Conservation (phyloP, 345 rosid species). For the Hypericum perforatum region DNA sequence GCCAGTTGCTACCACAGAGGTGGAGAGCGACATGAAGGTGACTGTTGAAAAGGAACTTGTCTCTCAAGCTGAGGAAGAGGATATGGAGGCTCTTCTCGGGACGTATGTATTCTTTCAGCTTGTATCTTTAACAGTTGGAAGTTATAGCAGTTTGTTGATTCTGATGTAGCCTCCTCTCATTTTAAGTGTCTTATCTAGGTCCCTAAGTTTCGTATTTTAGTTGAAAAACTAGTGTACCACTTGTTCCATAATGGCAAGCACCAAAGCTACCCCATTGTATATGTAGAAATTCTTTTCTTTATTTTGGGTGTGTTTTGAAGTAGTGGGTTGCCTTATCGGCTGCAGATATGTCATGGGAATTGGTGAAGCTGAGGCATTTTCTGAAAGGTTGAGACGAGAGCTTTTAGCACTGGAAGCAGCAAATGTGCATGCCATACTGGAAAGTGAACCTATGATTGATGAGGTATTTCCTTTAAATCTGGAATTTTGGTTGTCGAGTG, state of each 20-base stretch:
- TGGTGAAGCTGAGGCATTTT: conserved; percentile 97
- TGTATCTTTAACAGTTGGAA: conserved; percentile 5
- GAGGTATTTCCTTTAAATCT: conserved; percentile 41
- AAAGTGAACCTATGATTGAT: conserved; percentile 87
- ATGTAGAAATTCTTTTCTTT: not conserved
- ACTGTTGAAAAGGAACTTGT: conserved; percentile 92
- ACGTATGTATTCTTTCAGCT: conserved; percentile 47
- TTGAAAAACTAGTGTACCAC: too few species aligned
- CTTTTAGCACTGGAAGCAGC: conserved; percentile 98
- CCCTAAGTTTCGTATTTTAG: too few species aligned
- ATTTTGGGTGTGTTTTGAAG: not conserved
- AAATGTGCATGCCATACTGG: conserved; percentile 96
- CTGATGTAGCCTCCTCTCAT: not conserved
- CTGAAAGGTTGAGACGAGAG: conserved; percentile 95
- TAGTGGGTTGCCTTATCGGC: not conserved
- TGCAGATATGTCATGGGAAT: conserved; percentile 95
- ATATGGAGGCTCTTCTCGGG: conserved; percentile 94
- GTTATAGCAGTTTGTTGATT: conserved; percentile 2
- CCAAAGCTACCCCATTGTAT: too few species aligned
- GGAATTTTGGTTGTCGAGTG: not conserved
- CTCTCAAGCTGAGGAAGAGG: conserved; percentile 98
- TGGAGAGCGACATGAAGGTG: conserved; percentile 72
- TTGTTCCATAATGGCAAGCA: too few species aligned
- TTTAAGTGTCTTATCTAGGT: not conserved
- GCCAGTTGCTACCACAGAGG: conserved; percentile 46